A percentile compares a stretch with the other conserved stretches of the same genome.
Evolutionary conservation across 2,329 filamentous ascomycete species (phyloP).

Genomic region (Karstenula rhodostoma): DNA sequence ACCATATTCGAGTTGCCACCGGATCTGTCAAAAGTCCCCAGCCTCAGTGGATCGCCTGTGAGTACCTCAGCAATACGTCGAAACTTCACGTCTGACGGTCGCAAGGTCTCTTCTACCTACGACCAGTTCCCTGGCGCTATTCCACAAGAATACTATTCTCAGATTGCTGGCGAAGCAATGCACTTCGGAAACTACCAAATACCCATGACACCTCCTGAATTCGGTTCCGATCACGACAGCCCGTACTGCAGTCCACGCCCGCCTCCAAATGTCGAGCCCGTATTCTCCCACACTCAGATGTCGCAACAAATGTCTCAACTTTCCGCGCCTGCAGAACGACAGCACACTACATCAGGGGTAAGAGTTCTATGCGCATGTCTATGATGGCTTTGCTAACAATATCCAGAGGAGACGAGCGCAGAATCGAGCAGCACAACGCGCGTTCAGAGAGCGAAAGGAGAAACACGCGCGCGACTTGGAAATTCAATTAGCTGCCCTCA

Average conservation of each 20-base stretch:
- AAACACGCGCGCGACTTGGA: constrained; percentile 72
- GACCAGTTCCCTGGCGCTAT: constrained; percentile 45
- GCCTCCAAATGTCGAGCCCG: constrained; percentile 35
- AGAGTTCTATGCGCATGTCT: neutral
- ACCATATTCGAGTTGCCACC: constrained; percentile 44
- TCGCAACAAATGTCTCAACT: constrained; percentile 25
- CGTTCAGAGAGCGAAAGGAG: constrained; percentile 69
- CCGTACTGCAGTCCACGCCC: constrained; percentile 50
- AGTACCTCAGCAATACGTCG: constrained; percentile 19
- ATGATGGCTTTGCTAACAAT: constrained; percentile 18
- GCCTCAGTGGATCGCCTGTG: constrained; percentile 50
- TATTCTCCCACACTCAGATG: constrained; percentile 23
- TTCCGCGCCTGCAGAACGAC: constrained; percentile 37
- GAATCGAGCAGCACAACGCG: constrained; percentile 68
- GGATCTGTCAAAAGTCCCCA: constrained; percentile 48
- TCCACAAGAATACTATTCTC: constrained; percentile 44
- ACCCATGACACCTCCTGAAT: constrained; percentile 50
- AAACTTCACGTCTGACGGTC: constrained; percentile 16
- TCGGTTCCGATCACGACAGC: constrained; percentile 50
- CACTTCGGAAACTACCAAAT: constrained; percentile 45
- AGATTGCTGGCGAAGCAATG: constrained; percentile 43
- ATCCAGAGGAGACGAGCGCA: constrained; percentile 65
- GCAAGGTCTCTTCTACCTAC: constrained; percentile 47
- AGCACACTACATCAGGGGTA: constrained; percentile 51
- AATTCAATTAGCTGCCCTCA: constrained; percentile 61